These are phyloP conservation scores for Neurospora sublineolata DNA, from an alignment of 495 filamentous ascomycete species.

Conservation along the genomic window DNA sequence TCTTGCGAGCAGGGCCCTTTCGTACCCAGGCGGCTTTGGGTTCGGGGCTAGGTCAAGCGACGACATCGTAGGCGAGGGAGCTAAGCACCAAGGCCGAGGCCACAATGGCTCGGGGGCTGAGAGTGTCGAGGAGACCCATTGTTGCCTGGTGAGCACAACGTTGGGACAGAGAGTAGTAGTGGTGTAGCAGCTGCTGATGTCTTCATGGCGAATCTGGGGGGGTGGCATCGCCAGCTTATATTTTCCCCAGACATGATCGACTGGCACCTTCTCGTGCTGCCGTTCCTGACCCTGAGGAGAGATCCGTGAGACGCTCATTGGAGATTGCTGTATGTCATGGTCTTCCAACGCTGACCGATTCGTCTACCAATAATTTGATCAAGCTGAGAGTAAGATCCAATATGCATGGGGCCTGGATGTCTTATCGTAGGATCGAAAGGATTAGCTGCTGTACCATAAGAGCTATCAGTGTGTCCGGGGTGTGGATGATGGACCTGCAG, in stretches of 20 bases:
- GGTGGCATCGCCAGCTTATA: background rate
- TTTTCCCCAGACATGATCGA: background rate
- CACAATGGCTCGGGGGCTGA: conserved; percentile 14
- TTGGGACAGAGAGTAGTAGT: background rate
- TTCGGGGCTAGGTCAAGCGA: conserved; percentile 9
- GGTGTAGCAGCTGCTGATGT: background rate
- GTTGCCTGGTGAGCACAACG: background rate
- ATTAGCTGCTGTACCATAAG: background rate
- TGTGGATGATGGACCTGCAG: background rate
- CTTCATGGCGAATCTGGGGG: background rate
- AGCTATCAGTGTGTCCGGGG: background rate
- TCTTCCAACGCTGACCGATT: background rate
- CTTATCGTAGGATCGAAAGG: background rate
- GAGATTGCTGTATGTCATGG: background rate
- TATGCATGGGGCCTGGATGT: background rate
- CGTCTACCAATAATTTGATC: background rate
- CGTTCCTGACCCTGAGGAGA: background rate
- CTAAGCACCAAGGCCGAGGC: conserved; percentile 11
- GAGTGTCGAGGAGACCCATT: conserved; percentile 13
- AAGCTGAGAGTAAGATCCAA: background rate
- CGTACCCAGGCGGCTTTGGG: conserved; percentile 11
- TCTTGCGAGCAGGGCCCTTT: conserved; percentile 11
- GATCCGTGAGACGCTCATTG: background rate
- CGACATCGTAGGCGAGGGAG: conserved; percentile 11
- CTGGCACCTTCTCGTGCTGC: background rate